Base-by-base conservation (phyloP, 192 early-diverging fungal species). In the Endogone sp. region DNA sequence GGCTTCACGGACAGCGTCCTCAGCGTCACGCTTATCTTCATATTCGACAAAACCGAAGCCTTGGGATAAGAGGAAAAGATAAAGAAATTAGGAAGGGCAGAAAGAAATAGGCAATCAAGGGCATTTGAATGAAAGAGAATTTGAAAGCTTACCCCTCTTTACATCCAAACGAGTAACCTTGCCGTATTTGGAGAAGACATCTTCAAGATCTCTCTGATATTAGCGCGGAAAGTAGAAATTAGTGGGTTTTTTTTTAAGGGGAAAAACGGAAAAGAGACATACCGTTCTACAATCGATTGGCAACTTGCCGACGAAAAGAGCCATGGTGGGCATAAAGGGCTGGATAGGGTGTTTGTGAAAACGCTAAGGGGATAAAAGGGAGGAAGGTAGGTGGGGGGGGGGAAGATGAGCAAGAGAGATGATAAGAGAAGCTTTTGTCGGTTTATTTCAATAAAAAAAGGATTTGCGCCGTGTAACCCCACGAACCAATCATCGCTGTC, bases 1-100 rank as follows among this genome's bases (percentile, higher is more conserved):
- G 44, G 79, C 71, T 29, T 69, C 76, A 29, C 77, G 73, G 26
- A 82, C 71, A 61, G 80, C 80, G 64, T 82, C 80, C 31, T 82
- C 80, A 67, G 77, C 80, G 69, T 82, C 80, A 60, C 80, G 80
- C 44, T 74, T 66, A 44, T 78, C 76, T 28, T 74, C 67, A 56
- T 75, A 85, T 58, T 85, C 81, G 60, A 85, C 81, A 73, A 85
- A 85, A 21, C 81, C 83, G 32, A 73, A 85, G 3, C 77, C 80
- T 72, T 71, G 72, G 68, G n/a, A 20, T 10, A n/a, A 28, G 29
- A 23, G 24, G 27, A 4, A 25, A 62, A 8, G 8, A 37, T 3
- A 20, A 27, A 16, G 3, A 56, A 44, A 30, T 16, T n/a, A 29
- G 26, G 8, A 54, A 55, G 4, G 23, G 16, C 6, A 49, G 16